A percentile compares a stretch with the other conserved stretches of the same genome.
These are phyloP conservation scores for Cucurbita ficifolia DNA, from an alignment of 306 rosid species.

Conservation along the genomic window DNA sequence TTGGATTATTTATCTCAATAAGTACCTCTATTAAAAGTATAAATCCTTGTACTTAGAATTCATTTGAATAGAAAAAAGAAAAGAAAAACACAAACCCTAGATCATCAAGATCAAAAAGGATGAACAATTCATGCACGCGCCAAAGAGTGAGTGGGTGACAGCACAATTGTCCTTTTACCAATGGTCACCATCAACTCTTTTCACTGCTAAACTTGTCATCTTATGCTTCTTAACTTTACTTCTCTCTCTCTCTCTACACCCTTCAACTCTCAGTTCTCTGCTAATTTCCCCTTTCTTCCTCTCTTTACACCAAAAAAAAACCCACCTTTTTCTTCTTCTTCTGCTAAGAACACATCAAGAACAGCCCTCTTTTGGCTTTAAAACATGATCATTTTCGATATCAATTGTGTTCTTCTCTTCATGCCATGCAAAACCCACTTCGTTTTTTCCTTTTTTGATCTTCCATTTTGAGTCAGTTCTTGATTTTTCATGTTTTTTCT, in stretches of 20 bases:
- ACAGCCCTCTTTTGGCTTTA: not conserved
- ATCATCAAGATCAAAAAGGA: not conserved
- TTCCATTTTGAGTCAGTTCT: too few relatives aligned
- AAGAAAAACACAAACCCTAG: too few relatives aligned
- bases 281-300: not conserved
- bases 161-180: conserved; percentile 7
- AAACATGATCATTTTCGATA: not conserved
- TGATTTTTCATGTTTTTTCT: too few relatives aligned
- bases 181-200: conserved; percentile 67
- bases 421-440: conserved; percentile 1
- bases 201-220: conserved; percentile 72
- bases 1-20: too few relatives aligned
- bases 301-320: not conserved
- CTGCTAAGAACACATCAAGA: not conserved
- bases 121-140: not conserved
- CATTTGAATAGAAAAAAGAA: too few relatives aligned
- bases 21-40: not conserved
- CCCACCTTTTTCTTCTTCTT: not conserved
- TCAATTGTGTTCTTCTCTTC: not conserved
- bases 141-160: conserved; percentile 2
- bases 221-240: conserved; percentile 1
- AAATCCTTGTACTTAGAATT: not conserved
- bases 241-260: not conserved
- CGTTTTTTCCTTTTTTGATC: not conserved
- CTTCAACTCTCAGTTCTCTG: conserved; percentile 9